Evolutionary conservation across 495 filamentous ascomycete species (phyloP).

Genomic region (Daldinia concentrica): DNA sequence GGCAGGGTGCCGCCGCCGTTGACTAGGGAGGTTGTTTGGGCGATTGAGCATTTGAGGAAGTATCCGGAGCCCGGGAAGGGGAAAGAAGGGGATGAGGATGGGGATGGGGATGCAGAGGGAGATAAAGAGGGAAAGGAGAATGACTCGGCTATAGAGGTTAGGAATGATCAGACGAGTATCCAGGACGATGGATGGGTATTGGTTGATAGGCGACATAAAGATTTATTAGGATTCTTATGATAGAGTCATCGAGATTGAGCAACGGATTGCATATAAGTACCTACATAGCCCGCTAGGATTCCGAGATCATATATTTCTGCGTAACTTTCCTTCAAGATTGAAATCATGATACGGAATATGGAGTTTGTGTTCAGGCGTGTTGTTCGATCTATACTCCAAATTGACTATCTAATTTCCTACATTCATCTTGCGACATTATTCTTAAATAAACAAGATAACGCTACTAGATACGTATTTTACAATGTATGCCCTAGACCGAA

Average conservation of each 20-base stretch:
- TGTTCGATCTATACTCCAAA: no score
- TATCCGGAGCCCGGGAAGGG: constrained; percentile 56
- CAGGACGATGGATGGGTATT: constrained; percentile 42
- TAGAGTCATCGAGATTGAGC: background rate
- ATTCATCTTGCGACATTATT: background rate
- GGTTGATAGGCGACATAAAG: constrained; percentile 38
- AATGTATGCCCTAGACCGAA: background rate
- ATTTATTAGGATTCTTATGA: constrained; percentile 46
- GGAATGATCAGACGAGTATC: background rate
- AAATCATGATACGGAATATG: background rate
- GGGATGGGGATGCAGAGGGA: constrained; percentile 7
- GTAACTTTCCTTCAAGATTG: background rate
- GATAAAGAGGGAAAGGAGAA: constrained; percentile 12
- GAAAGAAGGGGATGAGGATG: constrained; percentile 18
- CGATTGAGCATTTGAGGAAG: constrained; percentile 59
- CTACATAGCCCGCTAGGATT: background rate
- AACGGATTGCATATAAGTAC: background rate
- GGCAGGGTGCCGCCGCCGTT: constrained; percentile 57
- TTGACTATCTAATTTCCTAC: no score
- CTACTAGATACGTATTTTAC: background rate
- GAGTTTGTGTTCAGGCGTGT: no score
- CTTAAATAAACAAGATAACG: background rate
- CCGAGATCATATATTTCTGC: background rate
- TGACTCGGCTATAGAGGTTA: background rate
- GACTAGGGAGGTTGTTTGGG: constrained; percentile 54